Percentiles rank a stretch among this genome's conserved stretches.
Conservation (phyloP, 148 eudicot species). For the Fagopyrum tataricum region DNA sequence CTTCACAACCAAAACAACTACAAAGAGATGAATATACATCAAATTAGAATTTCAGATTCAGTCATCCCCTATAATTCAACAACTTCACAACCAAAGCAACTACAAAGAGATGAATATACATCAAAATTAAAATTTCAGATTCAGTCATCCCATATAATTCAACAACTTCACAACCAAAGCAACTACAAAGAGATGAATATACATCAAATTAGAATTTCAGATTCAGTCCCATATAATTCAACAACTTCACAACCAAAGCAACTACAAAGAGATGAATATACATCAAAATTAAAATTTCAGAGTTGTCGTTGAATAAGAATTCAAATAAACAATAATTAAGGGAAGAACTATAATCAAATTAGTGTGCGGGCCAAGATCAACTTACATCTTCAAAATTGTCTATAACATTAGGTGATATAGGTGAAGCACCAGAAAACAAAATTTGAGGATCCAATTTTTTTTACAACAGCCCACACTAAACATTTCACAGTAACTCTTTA, state of each 20-base stretch:
- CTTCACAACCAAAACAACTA: too few species aligned
- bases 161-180: too few species aligned
- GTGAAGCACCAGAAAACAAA: constrained; percentile 78
- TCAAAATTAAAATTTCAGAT: too few species aligned
- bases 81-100: too few species aligned
- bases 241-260: constrained; percentile 87
- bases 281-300: neutral
- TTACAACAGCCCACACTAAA: neutral
- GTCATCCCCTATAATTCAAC: too few species aligned
- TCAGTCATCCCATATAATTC: too few species aligned
- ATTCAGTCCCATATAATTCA: too few species aligned
- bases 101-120: too few species aligned
- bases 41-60: too few species aligned
- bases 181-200: too few species aligned
- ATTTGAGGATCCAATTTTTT: neutral
- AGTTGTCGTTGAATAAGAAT: neutral
- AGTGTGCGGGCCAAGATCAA: constrained; percentile 10
- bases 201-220: too few species aligned
- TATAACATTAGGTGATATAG: constrained; percentile 84
- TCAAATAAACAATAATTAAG: neutral
- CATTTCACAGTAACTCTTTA: neutral
- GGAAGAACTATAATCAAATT: neutral
- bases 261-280: constrained; percentile 25
- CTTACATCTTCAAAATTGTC: constrained; percentile 88
- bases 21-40: too few species aligned